Percentiles rank a stretch among this genome's conserved stretches.
Evolutionary conservation across 208 protist genomes (phyloP).

Genomic region (Trypanosomatidae sp.): DNA sequence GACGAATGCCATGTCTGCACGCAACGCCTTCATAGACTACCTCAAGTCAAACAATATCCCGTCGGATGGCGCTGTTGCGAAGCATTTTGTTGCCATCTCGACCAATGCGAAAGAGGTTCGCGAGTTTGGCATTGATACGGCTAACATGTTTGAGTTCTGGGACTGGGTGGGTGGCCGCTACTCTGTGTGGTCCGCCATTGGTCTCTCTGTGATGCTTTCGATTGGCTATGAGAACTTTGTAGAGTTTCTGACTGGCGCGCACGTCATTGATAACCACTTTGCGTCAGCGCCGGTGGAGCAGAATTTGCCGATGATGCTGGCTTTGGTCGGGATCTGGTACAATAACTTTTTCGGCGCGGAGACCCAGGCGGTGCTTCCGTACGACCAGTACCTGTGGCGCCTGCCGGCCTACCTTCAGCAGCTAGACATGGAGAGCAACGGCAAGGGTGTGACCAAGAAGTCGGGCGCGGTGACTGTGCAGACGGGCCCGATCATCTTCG

Average conservation of each 20-base stretch:
- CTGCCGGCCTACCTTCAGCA: conserved; percentile 98
- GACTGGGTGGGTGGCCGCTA: conserved; percentile 99
- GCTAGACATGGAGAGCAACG: conserved; percentile 98
- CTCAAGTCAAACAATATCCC: conserved; percentile 46
- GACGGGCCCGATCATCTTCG: conserved; percentile 97
- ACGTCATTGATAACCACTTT: conserved; percentile 87
- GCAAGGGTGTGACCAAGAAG: conserved; percentile 90
- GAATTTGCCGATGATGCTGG: conserved; percentile 95
- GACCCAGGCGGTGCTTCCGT: conserved; percentile 97
- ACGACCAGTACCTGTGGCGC: conserved; percentile 97
- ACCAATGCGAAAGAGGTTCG: conserved; percentile 92
- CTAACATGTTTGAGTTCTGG: conserved; percentile 98
- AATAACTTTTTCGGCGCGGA: conserved; percentile 96
- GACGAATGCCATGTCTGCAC: conserved; percentile 94
- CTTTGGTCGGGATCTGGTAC: conserved; percentile 96
- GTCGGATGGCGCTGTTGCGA: conserved; percentile 76
- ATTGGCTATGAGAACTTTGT: conserved; percentile 96
- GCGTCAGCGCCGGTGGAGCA: conserved; percentile 53
- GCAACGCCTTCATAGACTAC: conserved; percentile 82
- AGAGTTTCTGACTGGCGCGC: conserved; percentile 91
- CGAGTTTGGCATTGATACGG: conserved; percentile 96
- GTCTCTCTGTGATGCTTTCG: conserved; percentile 94
- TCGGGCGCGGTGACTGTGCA: conserved; percentile 54
- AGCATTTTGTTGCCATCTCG: conserved; percentile 98
- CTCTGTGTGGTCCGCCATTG: conserved; percentile 97